phyloP scores from a whole-genome alignment of 495 filamentous ascomycete genomes.

The Hypoxylon cercidicola region DNA sequence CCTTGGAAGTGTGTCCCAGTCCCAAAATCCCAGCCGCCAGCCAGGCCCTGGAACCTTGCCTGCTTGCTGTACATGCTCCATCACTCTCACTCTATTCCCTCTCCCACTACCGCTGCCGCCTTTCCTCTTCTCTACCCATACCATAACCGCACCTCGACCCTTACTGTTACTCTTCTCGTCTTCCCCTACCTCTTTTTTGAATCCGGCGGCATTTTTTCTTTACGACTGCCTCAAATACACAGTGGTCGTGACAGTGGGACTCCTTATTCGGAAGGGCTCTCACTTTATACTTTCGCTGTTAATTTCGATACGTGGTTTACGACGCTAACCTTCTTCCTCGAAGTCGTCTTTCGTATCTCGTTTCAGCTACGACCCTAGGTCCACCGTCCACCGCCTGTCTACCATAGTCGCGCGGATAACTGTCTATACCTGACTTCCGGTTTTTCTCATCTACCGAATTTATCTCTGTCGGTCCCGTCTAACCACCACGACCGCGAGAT shows the following conservation, averaged over 20 bases:
- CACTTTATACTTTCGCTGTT: constrained; percentile 4
- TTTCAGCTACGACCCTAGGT: constrained; percentile 7
- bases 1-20: constrained; percentile 31
- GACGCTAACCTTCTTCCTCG: constrained; percentile 27
- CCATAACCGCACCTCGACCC: constrained; percentile 17
- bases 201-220: constrained; percentile 2
- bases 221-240: background rate
- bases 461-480: background rate
- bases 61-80: constrained; percentile 24
- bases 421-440: constrained; percentile 3
- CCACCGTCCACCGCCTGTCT: background rate
- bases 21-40: constrained; percentile 12
- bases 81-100: constrained; percentile 27
- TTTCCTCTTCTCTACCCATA: constrained; percentile 29
- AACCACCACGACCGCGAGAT: background rate
- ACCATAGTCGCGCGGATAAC: constrained; percentile 15
- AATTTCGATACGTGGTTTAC: constrained; percentile 20
- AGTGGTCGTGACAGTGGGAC: constrained; percentile 1
- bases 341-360: constrained; percentile 20
- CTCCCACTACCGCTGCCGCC: constrained; percentile 35
- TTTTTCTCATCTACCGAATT: constrained; percentile 7
- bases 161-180: constrained; percentile 23
- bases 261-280: constrained; percentile 5
- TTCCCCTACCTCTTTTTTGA: constrained; percentile 2
- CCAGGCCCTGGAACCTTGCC: constrained; percentile 3